Evolutionary conservation across 176 grass and related monocot species (phyloP).

Genomic region (Stipa capillata): DNA sequence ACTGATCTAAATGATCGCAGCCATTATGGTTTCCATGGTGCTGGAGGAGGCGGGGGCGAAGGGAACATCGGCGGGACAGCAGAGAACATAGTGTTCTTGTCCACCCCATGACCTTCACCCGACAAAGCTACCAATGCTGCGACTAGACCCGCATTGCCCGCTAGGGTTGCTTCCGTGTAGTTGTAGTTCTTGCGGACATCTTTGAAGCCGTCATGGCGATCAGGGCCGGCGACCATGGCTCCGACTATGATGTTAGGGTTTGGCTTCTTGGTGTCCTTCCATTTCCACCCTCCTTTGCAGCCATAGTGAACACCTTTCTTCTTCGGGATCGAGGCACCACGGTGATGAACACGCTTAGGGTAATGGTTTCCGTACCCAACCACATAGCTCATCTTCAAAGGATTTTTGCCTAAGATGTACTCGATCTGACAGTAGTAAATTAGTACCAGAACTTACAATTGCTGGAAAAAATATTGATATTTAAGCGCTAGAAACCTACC

Average conservation of each 20-base stretch:
- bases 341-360: slow-evolving; percentile 89
- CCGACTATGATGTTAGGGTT: slow-evolving; percentile 70
- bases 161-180: slow-evolving; percentile 84
- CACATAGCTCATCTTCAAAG: slow-evolving; percentile 86
- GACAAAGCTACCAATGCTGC: slow-evolving; percentile 75
- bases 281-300: slow-evolving; percentile 86
- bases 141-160: slow-evolving; percentile 83
- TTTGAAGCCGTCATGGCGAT: slow-evolving; percentile 73
- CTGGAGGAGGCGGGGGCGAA: slow-evolving; percentile 64
- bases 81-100: slow-evolving; percentile 93
- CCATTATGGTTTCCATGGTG: slow-evolving; percentile 80
- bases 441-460: background rate
- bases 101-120: slow-evolving; percentile 53
- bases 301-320: slow-evolving; percentile 70
- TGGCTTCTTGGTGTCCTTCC: slow-evolving; percentile 75
- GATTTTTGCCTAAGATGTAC: slow-evolving; percentile 94
- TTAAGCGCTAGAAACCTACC: slow-evolving; percentile 21
- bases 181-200: slow-evolving; percentile 74
- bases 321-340: slow-evolving; percentile 87
- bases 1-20: background rate
- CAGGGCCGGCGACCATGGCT: slow-evolving; percentile 82
- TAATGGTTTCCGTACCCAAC: slow-evolving; percentile 61
- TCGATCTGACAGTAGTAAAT: slow-evolving; percentile 43
- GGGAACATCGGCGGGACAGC: slow-evolving; percentile 93
- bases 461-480: background rate